Conservation (phyloP, 139 green algal species). For the Coccomyxa sp. region DNA sequence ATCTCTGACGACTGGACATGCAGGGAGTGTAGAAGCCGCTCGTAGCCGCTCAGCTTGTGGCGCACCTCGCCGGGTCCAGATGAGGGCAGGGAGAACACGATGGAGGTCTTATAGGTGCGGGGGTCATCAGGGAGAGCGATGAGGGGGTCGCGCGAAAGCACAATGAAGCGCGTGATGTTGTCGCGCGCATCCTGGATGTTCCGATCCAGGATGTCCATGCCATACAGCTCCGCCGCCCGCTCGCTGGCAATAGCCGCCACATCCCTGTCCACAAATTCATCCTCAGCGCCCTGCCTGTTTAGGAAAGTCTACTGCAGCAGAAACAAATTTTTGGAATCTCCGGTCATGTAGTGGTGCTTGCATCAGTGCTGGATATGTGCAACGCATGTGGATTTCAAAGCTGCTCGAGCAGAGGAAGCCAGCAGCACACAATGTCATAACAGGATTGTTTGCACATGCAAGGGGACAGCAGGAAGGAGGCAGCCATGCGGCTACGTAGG, state of each 20-base stretch:
- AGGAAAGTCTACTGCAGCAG: too few species aligned
- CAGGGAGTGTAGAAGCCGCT: too few species aligned
- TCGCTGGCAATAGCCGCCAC: constrained; percentile 60
- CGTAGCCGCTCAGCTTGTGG: too few species aligned
- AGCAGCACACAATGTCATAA: too few species aligned
- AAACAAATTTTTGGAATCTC: too few species aligned
- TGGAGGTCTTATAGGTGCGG: constrained; percentile 78
- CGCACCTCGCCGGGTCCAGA: not conserved
- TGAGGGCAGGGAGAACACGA: constrained; percentile 82
- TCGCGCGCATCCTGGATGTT: constrained; percentile 84
- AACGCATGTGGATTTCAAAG: too few species aligned
- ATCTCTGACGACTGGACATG: too few species aligned
- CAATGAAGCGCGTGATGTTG: constrained; percentile 95
- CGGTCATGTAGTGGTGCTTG: too few species aligned
- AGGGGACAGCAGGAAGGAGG: not conserved
- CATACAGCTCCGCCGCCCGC: constrained; percentile 69
- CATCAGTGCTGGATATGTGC: too few species aligned
- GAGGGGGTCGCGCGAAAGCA: constrained; percentile 86
- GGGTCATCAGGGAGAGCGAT: constrained; percentile 42
- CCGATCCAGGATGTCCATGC: constrained; percentile 66
- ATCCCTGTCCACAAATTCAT: constrained; percentile 10
- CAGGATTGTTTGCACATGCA: too few species aligned
- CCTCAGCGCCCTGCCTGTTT: not conserved
- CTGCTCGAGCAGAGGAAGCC: too few species aligned
- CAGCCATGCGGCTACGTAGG: too few species aligned